Evolutionary conservation across 352 stramenopile genomes (phyloP).

Genomic region (Halophytophthora batemanensis): DNA sequence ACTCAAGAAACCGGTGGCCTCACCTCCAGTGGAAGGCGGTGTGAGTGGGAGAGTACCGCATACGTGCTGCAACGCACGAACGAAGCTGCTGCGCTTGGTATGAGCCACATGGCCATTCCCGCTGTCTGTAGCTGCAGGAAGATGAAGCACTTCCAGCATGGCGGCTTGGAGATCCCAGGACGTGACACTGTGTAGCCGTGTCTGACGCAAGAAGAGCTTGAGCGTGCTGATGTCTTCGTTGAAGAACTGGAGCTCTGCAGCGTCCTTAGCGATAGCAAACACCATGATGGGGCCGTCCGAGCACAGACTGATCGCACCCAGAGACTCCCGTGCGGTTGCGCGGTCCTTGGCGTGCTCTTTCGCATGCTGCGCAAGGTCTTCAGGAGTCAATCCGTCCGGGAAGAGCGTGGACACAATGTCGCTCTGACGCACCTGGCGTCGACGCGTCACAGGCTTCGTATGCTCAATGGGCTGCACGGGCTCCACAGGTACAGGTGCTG

Average conservation of each 20-base stretch:
- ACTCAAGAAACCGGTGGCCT: slow-evolving; percentile 32
- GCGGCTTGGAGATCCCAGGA: slow-evolving; percentile 34
- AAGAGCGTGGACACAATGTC: slow-evolving; percentile 79
- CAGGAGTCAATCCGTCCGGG: slow-evolving; percentile 26
- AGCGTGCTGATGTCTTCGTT: slow-evolving; percentile 70
- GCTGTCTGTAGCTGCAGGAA: slow-evolving; percentile 10
- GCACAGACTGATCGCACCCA: slow-evolving; percentile 43
- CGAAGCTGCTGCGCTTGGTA: slow-evolving; percentile 44
- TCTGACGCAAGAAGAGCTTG: slow-evolving; percentile 65
- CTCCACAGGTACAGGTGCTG: slow-evolving; percentile 31
- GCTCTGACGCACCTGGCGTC: slow-evolving; percentile 75
- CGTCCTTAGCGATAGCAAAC: slow-evolving; percentile 64
- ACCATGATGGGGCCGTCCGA: slow-evolving; percentile 81
- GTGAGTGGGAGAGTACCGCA: slow-evolving; percentile 31
- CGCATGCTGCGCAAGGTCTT: slow-evolving; percentile 8
- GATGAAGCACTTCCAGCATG: slow-evolving; percentile 37
- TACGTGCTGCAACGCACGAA: slow-evolving; percentile 47
- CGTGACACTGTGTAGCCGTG: slow-evolving; percentile 48
- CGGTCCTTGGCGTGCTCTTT: slow-evolving; percentile 10
- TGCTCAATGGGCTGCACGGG: slow-evolving; percentile 62
- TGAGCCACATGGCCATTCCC: slow-evolving; percentile 20
- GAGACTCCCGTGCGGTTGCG: slow-evolving; percentile 29
- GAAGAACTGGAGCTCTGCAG: slow-evolving; percentile 80
- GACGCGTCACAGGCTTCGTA: slow-evolving; percentile 52
- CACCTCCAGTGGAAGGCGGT: slow-evolving; percentile 13